These are phyloP conservation scores for Isabelozyma pseudorhagii DNA, from an alignment of 805 yeast species.

Conservation along the genomic window DNA sequence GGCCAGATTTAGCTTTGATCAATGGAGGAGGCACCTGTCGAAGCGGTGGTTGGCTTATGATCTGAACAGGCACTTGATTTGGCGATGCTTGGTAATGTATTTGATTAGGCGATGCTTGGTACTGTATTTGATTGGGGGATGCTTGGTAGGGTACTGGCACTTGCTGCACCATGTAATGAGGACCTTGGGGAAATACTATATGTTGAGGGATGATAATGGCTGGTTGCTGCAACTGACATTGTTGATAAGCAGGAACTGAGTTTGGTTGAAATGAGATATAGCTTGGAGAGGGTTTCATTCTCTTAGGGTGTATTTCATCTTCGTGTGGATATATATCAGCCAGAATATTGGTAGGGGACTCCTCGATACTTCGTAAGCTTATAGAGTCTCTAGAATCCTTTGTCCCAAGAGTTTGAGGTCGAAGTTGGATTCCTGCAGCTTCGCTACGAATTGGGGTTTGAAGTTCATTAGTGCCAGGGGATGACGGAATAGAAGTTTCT, in stretches of 20 bases:
- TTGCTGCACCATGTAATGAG: background rate
- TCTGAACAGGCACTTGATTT: background rate
- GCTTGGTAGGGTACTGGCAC: background rate
- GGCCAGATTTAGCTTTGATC: background rate
- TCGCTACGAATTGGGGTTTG: background rate
- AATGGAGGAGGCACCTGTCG: constrained; percentile 1
- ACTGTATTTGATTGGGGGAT: background rate
- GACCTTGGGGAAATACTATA: constrained; percentile 1
- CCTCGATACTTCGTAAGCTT: background rate
- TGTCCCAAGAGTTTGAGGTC: background rate
- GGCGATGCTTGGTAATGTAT: background rate
- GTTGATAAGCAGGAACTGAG: background rate
- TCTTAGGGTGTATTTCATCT: background rate
- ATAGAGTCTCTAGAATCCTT: background rate
- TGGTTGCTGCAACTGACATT: constrained; percentile 1
- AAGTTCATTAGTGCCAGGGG: background rate
- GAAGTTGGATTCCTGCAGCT: background rate
- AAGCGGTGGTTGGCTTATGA: constrained; percentile 4
- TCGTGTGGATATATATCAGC: background rate
- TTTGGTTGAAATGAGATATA: constrained; percentile 4
- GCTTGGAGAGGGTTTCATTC: constrained; percentile 7
- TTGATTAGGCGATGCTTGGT: background rate
- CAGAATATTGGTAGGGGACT: background rate
- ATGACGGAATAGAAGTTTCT: background rate
- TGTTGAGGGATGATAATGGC: constrained; percentile 6